A percentile compares a stretch with the other conserved stretches of the same genome.
Evolutionary conservation across 306 rosid genomes (phyloP).

Genomic region (Castanopsis chinensis): DNA sequence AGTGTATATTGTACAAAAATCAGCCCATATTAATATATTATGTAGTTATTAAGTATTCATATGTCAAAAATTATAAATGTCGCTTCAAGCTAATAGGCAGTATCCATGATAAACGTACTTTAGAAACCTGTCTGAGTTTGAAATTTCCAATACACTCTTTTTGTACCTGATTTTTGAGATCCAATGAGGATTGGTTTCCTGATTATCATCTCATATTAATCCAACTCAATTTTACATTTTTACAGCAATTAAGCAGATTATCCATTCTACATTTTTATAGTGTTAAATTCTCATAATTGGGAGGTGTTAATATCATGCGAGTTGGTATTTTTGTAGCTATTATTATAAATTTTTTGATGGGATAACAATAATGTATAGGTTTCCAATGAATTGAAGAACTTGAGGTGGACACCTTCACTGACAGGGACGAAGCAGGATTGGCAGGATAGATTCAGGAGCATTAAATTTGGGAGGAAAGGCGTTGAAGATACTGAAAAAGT

Average conservation of each 20-base stretch:
- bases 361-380: constrained; percentile 35
- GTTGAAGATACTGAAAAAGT: constrained; percentile 61
- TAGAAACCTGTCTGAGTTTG: neutral
- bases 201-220: neutral
- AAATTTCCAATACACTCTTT: neutral
- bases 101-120: neutral
- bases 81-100: neutral
- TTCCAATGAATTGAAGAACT: constrained; percentile 42
- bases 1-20: no score
- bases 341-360: constrained; percentile 13
- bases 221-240: neutral
- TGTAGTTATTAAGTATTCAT: neutral
- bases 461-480: constrained; percentile 70
- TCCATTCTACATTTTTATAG: no score
- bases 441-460: constrained; percentile 78
- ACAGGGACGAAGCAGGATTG: constrained; percentile 81
- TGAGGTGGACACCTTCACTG: constrained; percentile 71
- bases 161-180: neutral
- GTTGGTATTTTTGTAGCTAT: no score
- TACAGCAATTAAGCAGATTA: no score
- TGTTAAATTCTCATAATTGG: no score
- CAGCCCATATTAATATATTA: neutral
- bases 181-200: neutral
- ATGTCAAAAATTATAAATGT: neutral
- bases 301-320: no score